phyloP scores from a whole-genome alignment of 306 rosid genomes.

The Arachis hypogaea region DNA sequence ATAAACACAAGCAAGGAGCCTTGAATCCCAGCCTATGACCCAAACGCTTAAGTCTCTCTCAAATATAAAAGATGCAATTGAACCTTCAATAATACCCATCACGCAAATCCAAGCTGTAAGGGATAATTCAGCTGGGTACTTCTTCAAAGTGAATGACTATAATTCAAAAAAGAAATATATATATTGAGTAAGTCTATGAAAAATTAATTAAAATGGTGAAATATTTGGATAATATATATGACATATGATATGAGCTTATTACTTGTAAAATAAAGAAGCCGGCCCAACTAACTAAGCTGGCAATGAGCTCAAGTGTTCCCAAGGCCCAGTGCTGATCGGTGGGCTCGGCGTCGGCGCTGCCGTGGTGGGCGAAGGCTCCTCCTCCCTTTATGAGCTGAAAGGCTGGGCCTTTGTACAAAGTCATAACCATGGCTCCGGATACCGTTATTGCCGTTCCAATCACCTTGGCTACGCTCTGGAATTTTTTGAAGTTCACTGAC shows the following conservation, averaged over 20 bases:
- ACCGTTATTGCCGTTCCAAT: constrained; percentile 79
- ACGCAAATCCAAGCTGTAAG: constrained; percentile 92
- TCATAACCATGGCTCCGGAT: constrained; percentile 96
- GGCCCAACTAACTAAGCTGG: constrained; percentile 82
- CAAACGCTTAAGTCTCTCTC: constrained; percentile 80
- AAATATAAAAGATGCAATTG: constrained; percentile 62
- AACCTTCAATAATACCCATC: constrained; percentile 76
- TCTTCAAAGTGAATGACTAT: constrained; percentile 87
- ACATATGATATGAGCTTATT: constrained; percentile 32
- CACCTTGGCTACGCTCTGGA: constrained; percentile 81
- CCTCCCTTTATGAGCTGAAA: constrained; percentile 55
- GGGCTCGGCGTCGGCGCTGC: constrained; percentile 33
- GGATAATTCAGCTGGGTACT: constrained; percentile 88
- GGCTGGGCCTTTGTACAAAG: constrained; percentile 92
- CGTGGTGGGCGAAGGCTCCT: constrained; percentile 40
- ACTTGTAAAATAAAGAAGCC: constrained; percentile 96
- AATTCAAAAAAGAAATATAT: constrained; percentile 8
- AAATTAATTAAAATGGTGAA: neutral
- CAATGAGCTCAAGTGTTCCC: constrained; percentile 72
- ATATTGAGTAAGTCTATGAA: too few relatives aligned
- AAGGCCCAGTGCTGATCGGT: constrained; percentile 66
- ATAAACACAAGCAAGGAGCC: constrained; percentile 93
- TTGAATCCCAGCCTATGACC: constrained; percentile 93
- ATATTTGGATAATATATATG: neutral
- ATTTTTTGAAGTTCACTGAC: constrained; percentile 64